Conservation (phyloP, 2,329 filamentous ascomycete genomes). For the Tolypocladium inflatum region DNA sequence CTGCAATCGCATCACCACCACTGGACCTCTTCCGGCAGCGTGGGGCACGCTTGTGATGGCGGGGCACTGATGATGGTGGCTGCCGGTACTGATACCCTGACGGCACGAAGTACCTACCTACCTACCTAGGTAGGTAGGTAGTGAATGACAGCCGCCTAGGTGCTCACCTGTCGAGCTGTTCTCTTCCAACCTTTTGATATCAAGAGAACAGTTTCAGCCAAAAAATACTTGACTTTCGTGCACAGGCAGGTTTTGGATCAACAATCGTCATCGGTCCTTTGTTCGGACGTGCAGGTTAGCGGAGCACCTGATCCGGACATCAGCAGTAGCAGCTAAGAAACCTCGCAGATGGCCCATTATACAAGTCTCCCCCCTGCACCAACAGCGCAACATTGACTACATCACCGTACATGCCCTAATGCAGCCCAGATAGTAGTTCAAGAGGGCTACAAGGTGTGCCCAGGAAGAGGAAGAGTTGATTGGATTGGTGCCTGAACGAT, state of each 20-base stretch:
- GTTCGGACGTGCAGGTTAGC: background rate
- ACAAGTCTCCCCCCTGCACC: background rate
- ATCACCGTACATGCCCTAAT: background rate
- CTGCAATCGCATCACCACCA: background rate
- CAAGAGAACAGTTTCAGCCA: background rate
- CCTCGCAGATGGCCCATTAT: background rate
- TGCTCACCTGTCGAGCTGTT: background rate
- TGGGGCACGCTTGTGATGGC: constrained; percentile 4
- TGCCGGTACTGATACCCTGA: background rate
- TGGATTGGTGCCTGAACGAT: background rate
- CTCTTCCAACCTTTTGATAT: background rate
- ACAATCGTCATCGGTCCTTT: background rate
- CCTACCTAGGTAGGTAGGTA: too few relatives aligned
- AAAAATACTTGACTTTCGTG: background rate
- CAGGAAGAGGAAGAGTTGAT: background rate
- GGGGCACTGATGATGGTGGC: constrained; percentile 3
- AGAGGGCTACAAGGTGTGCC: background rate
- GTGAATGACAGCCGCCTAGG: background rate
- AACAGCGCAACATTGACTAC: background rate
- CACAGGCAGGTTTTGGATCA: background rate
- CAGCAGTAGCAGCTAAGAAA: background rate
- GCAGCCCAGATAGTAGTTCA: background rate
- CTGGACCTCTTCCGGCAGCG: background rate
- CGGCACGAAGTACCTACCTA: background rate
- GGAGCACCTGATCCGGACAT: background rate